A percentile compares a stretch with the other conserved stretches of the same genome.
phyloP scores from a whole-genome alignment of 2,329 filamentous ascomycete genomes.

The Penicillium psychrosexuale region DNA sequence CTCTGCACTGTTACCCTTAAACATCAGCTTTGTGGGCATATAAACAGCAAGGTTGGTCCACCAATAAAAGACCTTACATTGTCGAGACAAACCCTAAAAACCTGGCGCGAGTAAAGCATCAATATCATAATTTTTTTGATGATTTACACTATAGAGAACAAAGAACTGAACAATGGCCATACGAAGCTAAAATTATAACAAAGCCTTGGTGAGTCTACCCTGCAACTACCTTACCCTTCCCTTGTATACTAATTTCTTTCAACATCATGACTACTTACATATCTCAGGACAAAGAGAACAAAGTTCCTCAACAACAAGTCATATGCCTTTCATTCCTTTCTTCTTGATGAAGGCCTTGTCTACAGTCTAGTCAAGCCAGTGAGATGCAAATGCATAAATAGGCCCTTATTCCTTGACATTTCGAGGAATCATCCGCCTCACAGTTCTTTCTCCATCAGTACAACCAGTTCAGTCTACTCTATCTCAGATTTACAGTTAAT shows the following conservation, averaged over 20 bases:
- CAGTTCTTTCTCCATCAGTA: not conserved
- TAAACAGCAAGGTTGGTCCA: not conserved
- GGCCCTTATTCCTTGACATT: not conserved
- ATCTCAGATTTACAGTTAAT: not conserved
- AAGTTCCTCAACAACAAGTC: not conserved
- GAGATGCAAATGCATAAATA: not conserved
- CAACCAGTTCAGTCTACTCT: not conserved
- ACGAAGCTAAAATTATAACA: not conserved
- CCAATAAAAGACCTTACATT: not conserved
- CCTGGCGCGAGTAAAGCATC: not conserved
- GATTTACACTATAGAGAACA: not conserved
- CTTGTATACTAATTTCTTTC: not conserved
- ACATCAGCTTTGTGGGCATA: not conserved
- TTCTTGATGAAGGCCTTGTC: not conserved
- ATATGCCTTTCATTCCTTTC: not conserved
- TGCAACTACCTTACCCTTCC: not conserved
- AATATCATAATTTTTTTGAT: not conserved
- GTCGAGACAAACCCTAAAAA: not conserved
- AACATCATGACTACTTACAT: not conserved
- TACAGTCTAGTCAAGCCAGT: not conserved
- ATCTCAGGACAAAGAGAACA: not conserved
- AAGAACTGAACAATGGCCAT: not conserved
- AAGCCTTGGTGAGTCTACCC: not conserved
- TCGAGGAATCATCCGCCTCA: not conserved
- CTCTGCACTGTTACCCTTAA: no score